A percentile compares a stretch with the other conserved stretches of the same genome.
Evolutionary conservation across 176 grass and related monocot genomes (phyloP).

Genomic region (Lolium rigidum): DNA sequence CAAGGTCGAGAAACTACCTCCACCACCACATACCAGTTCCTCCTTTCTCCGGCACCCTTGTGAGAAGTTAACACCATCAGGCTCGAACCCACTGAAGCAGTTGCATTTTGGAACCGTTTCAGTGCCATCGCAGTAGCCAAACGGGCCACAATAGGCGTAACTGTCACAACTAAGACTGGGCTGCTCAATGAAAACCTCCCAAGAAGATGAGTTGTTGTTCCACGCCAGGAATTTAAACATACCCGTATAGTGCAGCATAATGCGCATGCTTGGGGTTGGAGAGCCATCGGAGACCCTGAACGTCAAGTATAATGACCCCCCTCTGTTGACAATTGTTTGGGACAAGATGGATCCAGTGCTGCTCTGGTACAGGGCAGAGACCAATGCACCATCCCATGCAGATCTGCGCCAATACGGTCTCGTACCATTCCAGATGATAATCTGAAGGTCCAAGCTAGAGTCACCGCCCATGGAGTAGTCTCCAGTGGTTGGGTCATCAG

Average conservation of each 20-base stretch:
- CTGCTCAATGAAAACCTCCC: background rate
- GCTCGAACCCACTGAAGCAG: constrained; percentile 57
- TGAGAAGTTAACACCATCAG: constrained; percentile 23
- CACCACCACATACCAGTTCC: background rate
- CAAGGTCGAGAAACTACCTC: constrained; percentile 2
- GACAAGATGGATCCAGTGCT: constrained; percentile 12
- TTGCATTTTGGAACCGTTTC: constrained; percentile 26
- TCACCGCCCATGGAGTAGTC: constrained; percentile 36
- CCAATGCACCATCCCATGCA: constrained; percentile 31
- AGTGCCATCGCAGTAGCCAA: constrained; percentile 50
- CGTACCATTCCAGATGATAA: constrained; percentile 20
- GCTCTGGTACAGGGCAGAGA: background rate
- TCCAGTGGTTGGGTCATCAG: constrained; percentile 39
- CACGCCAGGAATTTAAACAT: background rate
- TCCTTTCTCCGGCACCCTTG: constrained; percentile 52
- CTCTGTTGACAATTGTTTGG: background rate
- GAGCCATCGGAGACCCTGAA: constrained; percentile 38
- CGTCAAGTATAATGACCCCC: background rate
- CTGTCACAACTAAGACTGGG: constrained; percentile 24
- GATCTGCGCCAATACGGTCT: constrained; percentile 42
- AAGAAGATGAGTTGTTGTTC: constrained; percentile 14
- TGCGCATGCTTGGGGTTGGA: background rate
- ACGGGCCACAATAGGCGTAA: constrained; percentile 46
- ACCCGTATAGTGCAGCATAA: constrained; percentile 48
- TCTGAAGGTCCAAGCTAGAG: constrained; percentile 15